These are phyloP conservation scores for Pseudoscleropodium purum DNA, from an alignment of 225 moss, liverwort and hornwort species.

Conservation along the genomic window DNA sequence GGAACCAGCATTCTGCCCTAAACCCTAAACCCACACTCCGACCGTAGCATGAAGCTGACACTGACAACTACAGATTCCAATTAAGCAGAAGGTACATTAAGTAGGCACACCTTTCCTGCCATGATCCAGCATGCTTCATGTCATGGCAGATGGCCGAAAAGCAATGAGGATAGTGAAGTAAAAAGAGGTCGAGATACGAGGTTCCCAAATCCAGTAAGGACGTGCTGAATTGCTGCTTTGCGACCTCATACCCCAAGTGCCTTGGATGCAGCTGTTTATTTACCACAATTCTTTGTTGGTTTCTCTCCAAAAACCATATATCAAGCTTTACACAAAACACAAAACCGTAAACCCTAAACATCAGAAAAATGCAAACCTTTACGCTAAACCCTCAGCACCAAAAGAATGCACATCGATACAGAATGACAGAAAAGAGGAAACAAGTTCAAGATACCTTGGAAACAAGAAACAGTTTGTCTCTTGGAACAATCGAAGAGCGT, in stretches of 20 bases:
- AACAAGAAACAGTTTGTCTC: constrained; percentile 28
- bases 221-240: constrained; percentile 18
- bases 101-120: constrained; percentile 24
- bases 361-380: too few species aligned
- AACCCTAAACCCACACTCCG: not conserved
- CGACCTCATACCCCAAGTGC: constrained; percentile 37
- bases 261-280: constrained; percentile 36
- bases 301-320: not conserved
- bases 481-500: constrained; percentile 7
- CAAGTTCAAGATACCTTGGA: constrained; percentile 18
- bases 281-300: not conserved
- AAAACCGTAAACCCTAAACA: not conserved
- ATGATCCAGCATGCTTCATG: constrained; percentile 8
- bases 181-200: constrained; percentile 35
- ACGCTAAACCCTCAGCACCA: not conserved
- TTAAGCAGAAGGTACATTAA: not conserved
- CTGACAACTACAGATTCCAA: not conserved
- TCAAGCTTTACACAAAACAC: not conserved
- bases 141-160: constrained; percentile 24
- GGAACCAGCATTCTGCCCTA: not conserved
- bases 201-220: constrained; percentile 31
- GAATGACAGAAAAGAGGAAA: not conserved
- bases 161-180: constrained; percentile 37
- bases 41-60: not conserved
- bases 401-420: not conserved